These are phyloP conservation scores for Rosa multiflora DNA, from an alignment of 306 rosid species.

Conservation along the genomic window DNA sequence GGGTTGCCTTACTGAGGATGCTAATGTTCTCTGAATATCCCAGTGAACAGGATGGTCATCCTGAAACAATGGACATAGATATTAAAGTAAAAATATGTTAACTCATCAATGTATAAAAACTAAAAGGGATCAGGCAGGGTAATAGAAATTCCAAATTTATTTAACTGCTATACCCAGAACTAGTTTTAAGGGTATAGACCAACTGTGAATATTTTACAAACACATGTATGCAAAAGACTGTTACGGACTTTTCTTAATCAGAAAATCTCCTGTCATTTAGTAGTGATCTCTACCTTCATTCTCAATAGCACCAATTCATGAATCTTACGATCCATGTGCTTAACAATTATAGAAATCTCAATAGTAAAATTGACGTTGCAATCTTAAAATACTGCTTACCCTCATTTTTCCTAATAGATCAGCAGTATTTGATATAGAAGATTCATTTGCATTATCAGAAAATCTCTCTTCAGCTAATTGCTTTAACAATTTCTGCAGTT, in stretches of 20 bases:
- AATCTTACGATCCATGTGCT: neutral
- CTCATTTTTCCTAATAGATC: conserved; percentile 42
- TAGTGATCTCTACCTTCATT: neutral
- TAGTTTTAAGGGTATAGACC: neutral
- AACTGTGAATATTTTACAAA: neutral
- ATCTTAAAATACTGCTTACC: conserved; percentile 36
- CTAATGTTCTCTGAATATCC: conserved; percentile 32
- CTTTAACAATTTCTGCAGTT: conserved; percentile 72
- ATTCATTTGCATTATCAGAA: conserved; percentile 41
- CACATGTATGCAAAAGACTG: neutral
- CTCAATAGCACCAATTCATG: neutral
- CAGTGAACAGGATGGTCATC: conserved; percentile 32
- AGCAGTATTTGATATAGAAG: conserved; percentile 29
- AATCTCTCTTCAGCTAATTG: conserved; percentile 73
- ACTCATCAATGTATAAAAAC: neutral
- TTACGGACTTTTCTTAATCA: neutral
- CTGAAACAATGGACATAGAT: conserved; percentile 42
- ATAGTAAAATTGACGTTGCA: neutral
- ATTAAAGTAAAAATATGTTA: neutral
- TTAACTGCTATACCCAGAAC: neutral
- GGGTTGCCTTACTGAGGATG: conserved; percentile 46
- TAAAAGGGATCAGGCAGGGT: neutral
- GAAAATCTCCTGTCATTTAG: neutral
- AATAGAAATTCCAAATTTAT: neutral
- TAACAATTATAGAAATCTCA: neutral